Evolutionary conservation across 75 land plant genomes (phyloP).

Genomic region (Pinus taeda): DNA sequence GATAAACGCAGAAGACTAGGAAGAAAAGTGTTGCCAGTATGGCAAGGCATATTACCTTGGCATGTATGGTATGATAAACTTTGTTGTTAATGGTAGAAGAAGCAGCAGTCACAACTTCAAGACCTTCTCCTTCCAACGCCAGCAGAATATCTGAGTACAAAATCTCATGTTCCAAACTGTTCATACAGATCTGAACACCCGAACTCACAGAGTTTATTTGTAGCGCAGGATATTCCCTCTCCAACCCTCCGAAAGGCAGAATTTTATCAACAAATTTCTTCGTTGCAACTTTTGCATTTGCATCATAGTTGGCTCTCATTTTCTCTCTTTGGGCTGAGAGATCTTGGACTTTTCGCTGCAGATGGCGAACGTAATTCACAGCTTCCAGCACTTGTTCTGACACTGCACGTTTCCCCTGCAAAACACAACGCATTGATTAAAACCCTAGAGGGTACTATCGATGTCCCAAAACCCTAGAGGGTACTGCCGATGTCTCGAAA

Average conservation of each 20-base stretch:
- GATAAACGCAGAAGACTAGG: too few species aligned
- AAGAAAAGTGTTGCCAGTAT: too few species aligned
- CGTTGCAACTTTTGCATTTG: not conserved
- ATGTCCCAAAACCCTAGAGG: too few species aligned
- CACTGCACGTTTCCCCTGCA: not conserved
- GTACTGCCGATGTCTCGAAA: too few species aligned
- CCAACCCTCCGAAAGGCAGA: not conserved
- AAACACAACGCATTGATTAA: not conserved
- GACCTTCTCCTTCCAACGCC: not conserved
- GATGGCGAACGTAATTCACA: not conserved
- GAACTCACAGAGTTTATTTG: not conserved
- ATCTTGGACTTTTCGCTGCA: not conserved
- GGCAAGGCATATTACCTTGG: not conserved
- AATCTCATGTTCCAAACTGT: not conserved
- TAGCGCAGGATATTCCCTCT: not conserved
- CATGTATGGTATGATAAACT: not conserved
- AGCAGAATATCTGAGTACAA: not conserved
- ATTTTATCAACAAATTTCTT: too few species aligned
- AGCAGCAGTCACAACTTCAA: slow-evolving; percentile 1
- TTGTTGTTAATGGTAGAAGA: not conserved
- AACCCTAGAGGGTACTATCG: too few species aligned
- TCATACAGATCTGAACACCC: not conserved
- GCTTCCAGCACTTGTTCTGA: slow-evolving; percentile 6
- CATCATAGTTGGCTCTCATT: not conserved
- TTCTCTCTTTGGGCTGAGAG: not conserved